Evolutionary conservation across 176 grass and related monocot genomes (phyloP).

Genomic region (Ampelocalamus luodianensis): DNA sequence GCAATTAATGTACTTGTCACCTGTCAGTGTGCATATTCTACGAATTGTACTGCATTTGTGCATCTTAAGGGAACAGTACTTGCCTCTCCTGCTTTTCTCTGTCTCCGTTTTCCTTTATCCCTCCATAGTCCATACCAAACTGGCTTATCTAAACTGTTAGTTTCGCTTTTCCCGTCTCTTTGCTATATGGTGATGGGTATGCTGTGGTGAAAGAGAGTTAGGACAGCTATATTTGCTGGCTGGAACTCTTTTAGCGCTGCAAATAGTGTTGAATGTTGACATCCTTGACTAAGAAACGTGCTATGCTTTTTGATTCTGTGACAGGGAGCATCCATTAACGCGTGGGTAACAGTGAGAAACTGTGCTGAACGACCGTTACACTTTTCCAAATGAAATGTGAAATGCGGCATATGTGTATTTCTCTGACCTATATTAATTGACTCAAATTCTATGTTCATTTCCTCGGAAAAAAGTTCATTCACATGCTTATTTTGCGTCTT

Average conservation of each 20-base stretch:
- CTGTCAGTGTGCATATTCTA: conserved; percentile 31
- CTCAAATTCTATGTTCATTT: neutral
- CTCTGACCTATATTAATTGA: neutral
- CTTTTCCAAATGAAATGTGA: neutral
- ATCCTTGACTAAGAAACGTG: conserved; percentile 2
- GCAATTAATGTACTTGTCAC: conserved; percentile 10
- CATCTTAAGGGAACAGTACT: conserved; percentile 26
- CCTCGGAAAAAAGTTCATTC: neutral
- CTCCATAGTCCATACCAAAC: neutral
- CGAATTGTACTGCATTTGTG: neutral
- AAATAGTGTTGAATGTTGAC: conserved; percentile 29
- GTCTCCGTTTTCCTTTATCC: neutral
- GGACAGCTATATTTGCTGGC: neutral
- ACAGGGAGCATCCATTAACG: neutral
- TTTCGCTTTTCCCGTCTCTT: neutral
- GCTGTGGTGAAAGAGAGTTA: conserved; percentile 11
- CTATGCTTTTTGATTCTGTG: conserved; percentile 15
- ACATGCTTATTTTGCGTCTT: neutral
- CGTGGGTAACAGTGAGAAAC: neutral
- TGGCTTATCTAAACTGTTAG: neutral
- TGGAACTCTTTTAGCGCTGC: neutral
- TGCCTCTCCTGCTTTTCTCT: neutral
- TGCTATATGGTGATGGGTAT: neutral
- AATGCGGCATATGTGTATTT: neutral
- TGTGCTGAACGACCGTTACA: neutral